phyloP scores from a whole-genome alignment of 1,139 yeast species.

The Saccharomycopsis crataegensis region DNA sequence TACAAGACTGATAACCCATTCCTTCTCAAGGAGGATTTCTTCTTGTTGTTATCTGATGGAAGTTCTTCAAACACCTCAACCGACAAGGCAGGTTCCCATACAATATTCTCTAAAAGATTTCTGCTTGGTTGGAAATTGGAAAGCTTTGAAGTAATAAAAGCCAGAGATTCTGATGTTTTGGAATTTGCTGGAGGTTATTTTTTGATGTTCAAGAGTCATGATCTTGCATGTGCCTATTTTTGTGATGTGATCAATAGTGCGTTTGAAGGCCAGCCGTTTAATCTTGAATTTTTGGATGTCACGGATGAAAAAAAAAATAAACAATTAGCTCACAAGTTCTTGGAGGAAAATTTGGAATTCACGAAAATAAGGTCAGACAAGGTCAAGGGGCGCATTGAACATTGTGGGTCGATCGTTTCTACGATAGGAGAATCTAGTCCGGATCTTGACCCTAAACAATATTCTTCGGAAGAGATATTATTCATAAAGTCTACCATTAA shows the following conservation, averaged over 20 bases:
- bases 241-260: constrained; percentile 2
- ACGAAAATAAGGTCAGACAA: background rate
- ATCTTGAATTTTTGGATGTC: background rate
- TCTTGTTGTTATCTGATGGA: background rate
- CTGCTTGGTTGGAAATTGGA: constrained; percentile 6
- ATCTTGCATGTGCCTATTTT: constrained; percentile 9
- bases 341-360: background rate
- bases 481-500: background rate
- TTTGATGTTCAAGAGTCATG: constrained; percentile 10
- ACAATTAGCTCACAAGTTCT: background rate
- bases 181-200: constrained; percentile 12
- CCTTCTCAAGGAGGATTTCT: constrained; percentile 9
- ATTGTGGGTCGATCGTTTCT: no score
- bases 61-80: background rate
- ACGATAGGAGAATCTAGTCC: no score
- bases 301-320: background rate
- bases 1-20: constrained; percentile 5
- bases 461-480: background rate
- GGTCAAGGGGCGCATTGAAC: no score
- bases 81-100: background rate
- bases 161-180: constrained; percentile 2
- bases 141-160: constrained; percentile 11
- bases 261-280: constrained; percentile 11
- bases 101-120: background rate
- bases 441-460: no score